Evolutionary conservation across 257 asterid species (phyloP).

Genomic region (Cruciata laevipes): DNA sequence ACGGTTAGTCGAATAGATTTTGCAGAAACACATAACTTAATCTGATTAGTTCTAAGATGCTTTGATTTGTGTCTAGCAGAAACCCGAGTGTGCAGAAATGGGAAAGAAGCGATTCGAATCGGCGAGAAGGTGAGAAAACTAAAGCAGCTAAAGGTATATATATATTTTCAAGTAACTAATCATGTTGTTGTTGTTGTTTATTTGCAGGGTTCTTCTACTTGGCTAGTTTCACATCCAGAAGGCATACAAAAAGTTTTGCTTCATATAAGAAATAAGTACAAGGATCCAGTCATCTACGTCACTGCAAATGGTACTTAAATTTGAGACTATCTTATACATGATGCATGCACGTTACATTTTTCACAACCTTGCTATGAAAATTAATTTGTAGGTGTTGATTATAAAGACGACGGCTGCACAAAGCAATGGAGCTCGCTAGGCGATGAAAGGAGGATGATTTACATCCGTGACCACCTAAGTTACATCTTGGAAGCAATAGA

Average conservation of each 20-base stretch:
- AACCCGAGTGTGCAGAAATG: background rate
- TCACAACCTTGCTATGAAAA: too few relatives aligned
- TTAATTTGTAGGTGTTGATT: conserved; percentile 3
- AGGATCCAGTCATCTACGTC: conserved; percentile 35
- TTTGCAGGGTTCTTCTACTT: conserved; percentile 4
- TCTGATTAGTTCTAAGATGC: too few relatives aligned
- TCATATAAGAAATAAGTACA: conserved; percentile 26
- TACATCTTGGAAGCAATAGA: background rate
- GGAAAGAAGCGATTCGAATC: background rate
- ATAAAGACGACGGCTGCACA: conserved; percentile 13
- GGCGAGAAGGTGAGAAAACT: background rate
- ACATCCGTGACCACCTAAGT: conserved; percentile 26
- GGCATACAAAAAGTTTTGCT: conserved; percentile 12
- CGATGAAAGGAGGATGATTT: conserved; percentile 30
- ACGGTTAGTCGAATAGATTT: too few relatives aligned
- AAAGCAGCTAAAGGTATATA: too few relatives aligned
- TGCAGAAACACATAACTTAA: too few relatives aligned
- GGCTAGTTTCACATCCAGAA: conserved; percentile 6
- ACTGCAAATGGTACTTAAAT: conserved; percentile 37
- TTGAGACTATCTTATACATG: too few relatives aligned
- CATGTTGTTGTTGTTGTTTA: too few relatives aligned
- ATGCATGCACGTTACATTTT: too few relatives aligned
- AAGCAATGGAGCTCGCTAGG: conserved; percentile 21
- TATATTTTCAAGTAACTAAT: too few relatives aligned
- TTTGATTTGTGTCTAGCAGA: background rate